Conservation (phyloP, 2,329 filamentous ascomycete species). For the Fusarium liriodendri region DNA sequence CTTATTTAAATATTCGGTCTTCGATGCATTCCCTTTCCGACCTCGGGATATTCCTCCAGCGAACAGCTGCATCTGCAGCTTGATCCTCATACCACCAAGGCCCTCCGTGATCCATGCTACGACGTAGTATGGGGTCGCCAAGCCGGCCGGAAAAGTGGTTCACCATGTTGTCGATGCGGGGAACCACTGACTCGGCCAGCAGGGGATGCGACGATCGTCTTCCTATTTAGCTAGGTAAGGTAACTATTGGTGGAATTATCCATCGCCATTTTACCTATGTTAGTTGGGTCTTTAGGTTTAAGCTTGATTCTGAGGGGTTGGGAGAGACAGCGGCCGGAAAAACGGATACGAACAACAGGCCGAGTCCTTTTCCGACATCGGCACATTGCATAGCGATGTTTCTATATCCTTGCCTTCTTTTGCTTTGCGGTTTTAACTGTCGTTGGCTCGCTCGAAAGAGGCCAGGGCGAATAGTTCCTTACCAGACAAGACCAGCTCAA, state of each 20-base stretch:
- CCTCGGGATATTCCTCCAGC: background rate
- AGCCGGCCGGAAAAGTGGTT: constrained; percentile 6
- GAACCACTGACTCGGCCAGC: background rate
- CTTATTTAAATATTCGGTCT: background rate
- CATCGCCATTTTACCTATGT: background rate
- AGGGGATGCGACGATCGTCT: background rate
- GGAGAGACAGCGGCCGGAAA: background rate
- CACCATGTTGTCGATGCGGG: background rate
- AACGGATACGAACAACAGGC: background rate
- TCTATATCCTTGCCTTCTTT: background rate
- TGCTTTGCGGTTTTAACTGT: background rate
- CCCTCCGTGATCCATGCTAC: background rate
- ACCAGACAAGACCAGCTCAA: too few species aligned
- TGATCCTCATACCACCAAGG: background rate
- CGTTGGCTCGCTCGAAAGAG: background rate
- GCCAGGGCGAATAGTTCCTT: background rate
- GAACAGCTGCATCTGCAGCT: background rate
- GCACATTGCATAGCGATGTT: background rate
- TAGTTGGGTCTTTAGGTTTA: background rate
- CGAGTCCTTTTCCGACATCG: constrained; percentile 1
- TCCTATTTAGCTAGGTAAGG: background rate
- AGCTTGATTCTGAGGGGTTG: background rate
- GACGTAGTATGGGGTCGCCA: background rate
- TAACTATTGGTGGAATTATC: background rate
- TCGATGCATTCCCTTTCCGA: background rate